Conservation (phyloP, 495 filamentous ascomycete genomes). For the Penicillium ochrochloron region DNA sequence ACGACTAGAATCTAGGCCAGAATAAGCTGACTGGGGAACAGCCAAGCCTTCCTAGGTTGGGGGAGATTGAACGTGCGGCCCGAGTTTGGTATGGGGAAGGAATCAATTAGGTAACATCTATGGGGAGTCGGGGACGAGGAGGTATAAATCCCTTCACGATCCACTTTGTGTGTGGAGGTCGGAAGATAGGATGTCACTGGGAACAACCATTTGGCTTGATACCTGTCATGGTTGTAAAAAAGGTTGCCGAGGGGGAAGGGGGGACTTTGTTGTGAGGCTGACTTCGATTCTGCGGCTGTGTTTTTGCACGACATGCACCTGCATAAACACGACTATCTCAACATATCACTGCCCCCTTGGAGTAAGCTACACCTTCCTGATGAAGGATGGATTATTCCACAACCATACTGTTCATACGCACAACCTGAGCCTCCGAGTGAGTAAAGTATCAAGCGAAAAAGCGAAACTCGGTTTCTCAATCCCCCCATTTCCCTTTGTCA, state of each 20-base stretch:
- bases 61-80: slow-evolving; percentile 4
- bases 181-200: background rate
- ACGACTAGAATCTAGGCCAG: background rate
- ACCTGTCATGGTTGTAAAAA: background rate
- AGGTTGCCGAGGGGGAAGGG: background rate
- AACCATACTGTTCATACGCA: background rate
- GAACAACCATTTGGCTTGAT: background rate
- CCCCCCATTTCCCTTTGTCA: slow-evolving; percentile 8
- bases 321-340: no score
- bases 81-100: slow-evolving; percentile 11
- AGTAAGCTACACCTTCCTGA: background rate
- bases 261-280: background rate
- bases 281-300: no score
- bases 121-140: background rate
- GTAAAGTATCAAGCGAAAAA: slow-evolving; percentile 2
- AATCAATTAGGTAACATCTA: slow-evolving; percentile 11
- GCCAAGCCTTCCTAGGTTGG: slow-evolving; percentile 13
- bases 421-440: background rate
- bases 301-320: no score
- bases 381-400: background rate
- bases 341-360: background rate
- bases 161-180: slow-evolving; percentile 1
- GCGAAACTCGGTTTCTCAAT: background rate
- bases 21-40: slow-evolving; percentile 17
- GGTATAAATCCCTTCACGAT: background rate